A percentile compares a stretch with the other conserved stretches of the same genome.
Evolutionary conservation across 2,329 filamentous ascomycete species (phyloP).

Genomic region (Venturia asperata): DNA sequence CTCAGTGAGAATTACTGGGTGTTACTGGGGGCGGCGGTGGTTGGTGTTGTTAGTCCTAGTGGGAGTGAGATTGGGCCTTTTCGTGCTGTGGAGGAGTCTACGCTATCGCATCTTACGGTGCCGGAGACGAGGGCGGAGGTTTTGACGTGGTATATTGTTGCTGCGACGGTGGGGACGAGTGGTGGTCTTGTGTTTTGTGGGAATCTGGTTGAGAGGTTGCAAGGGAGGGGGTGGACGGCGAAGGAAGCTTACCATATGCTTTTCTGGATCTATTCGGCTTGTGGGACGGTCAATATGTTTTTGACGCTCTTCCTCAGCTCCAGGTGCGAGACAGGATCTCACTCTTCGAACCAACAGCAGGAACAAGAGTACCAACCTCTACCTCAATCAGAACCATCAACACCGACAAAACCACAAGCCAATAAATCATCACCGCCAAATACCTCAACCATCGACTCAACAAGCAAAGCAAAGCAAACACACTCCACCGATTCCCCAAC

Average conservation of each 20-base stretch:
- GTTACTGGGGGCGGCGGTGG: conserved; percentile 30
- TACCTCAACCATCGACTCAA: conserved; percentile 23
- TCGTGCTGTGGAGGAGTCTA: conserved; percentile 35
- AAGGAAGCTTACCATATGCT: conserved; percentile 18
- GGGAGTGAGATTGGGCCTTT: conserved; percentile 38
- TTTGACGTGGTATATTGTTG: conserved; percentile 35
- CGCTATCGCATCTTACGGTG: conserved; percentile 32
- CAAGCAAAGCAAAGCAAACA: background rate
- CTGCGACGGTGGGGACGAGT: conserved; percentile 33
- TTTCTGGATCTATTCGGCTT: conserved; percentile 20
- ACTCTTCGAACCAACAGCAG: background rate
- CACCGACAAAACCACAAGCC: conserved; percentile 3
- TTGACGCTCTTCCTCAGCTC: conserved; percentile 16
- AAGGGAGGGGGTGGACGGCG: conserved; percentile 13
- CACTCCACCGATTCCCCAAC: conserved; percentile 19
- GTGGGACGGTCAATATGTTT: conserved; percentile 17
- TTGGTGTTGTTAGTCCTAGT: conserved; percentile 34
- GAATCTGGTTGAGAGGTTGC: conserved; percentile 11
- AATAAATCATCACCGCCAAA: conserved; percentile 9
- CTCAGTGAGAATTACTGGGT: conserved; percentile 28
- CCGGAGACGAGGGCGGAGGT: conserved; percentile 31
- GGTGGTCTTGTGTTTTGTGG: conserved; percentile 29
- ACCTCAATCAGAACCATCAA: background rate
- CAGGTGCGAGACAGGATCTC: conserved; percentile 18
- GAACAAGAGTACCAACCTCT: conserved; percentile 13